These are phyloP conservation scores for Pisolithus tinctorius DNA, from an alignment of 768 basidiomycete species.

Conservation along the genomic window DNA sequence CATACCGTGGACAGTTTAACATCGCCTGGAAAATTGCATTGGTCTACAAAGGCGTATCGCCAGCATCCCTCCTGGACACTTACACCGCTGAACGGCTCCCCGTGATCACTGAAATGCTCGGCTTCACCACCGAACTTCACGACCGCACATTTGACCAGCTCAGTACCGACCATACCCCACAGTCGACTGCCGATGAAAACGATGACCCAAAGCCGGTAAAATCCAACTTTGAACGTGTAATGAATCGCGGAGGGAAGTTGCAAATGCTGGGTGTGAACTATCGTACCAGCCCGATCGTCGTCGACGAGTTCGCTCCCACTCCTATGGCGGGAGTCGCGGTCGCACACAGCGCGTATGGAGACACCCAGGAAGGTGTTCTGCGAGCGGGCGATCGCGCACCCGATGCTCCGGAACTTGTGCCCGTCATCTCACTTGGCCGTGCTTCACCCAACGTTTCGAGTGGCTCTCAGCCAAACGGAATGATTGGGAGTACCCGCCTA, in stretches of 20 bases:
- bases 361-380: neutral
- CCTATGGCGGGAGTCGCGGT: neutral
- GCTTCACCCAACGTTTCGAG: no score
- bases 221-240: neutral
- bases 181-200: neutral
- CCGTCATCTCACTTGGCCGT: neutral
- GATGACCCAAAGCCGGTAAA: neutral
- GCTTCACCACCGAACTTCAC: slow-evolving; percentile 27
- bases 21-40: slow-evolving; percentile 41
- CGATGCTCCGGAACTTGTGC: neutral
- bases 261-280: slow-evolving; percentile 23
- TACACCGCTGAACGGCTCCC: slow-evolving; percentile 41
- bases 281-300: slow-evolving; percentile 16
- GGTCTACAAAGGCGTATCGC: slow-evolving; percentile 32
- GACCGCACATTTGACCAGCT: no score
- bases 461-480: no score
- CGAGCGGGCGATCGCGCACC: neutral
- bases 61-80: slow-evolving; percentile 30
- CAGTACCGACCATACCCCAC: neutral
- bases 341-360: neutral
- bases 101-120: slow-evolving; percentile 40
- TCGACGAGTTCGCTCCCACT: slow-evolving; percentile 10
- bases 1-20: slow-evolving; percentile 27
- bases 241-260: slow-evolving; percentile 4
- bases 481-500: neutral